Base-by-base conservation (phyloP, 495 filamentous ascomycete genomes). In the Penicillium samsonianum region DNA sequence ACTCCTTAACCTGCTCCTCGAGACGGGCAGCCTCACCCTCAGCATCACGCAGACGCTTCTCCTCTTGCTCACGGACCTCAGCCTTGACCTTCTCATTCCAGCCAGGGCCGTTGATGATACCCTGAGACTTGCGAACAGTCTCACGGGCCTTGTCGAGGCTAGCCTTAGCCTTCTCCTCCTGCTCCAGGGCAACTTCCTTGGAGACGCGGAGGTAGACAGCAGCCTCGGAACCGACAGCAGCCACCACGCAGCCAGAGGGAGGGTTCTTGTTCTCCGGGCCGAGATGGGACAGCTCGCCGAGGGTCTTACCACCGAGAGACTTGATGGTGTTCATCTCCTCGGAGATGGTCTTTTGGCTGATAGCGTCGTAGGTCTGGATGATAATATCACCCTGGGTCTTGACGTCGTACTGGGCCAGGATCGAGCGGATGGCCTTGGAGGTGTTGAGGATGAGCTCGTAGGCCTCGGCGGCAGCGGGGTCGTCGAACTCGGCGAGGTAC, bases 201-300 rank as follows among this genome's bases (percentile, higher is more conserved):
- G 75, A 74, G 63, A 91, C 86, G 51, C 87, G 80, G 19, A 92
- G 76, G 73, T 86, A 90, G 53, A 89, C 88, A 31, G 84, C 82
- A 4, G 87, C 85, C 42, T 81, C 73, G 37, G 86, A 76, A 30
- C 84, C 84, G 42, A 91, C 81, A 25, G 86, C 77, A 69, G 84
- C 86, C 20, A 88, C 86, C 9, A 88, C 88, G 65, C 87, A 90
- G 53, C 88, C 88, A 11, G 80, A 71, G 0, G 89, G 89, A 30
- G 81, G 78, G 14, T 75, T 64, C 33, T 83, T 78, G 58, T 70
- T 72, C 43, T 80, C 73, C 16, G 82, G 77, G 11, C 74, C 73
- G 12, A 73, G 65, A 17, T 73, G 69, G 47, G 65, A 69, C 55
- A 91, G 73, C 40, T 81, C 73, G 16, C 80, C 73, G 23, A 87